Conservation (phyloP, 352 stramenopile species). For the Globisporangium splendens region DNA sequence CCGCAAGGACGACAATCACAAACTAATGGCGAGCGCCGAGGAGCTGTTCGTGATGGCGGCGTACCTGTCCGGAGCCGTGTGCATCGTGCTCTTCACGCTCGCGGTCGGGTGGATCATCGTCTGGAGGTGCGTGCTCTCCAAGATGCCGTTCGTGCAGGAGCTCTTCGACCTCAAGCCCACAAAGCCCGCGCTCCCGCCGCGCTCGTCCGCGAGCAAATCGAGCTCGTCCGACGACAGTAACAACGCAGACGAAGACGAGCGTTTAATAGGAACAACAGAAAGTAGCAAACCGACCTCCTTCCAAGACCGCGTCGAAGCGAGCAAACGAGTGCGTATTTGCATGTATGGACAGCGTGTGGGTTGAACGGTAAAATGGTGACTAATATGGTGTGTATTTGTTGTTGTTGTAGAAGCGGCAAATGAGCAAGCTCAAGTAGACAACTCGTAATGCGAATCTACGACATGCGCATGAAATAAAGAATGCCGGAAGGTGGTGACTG, state of each 20-base stretch:
- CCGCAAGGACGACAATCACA: neutral
- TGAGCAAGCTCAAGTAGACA: conserved; percentile 19
- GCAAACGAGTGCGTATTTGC: conserved; percentile 44
- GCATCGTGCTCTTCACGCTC: conserved; percentile 81
- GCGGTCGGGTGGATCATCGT: conserved; percentile 75
- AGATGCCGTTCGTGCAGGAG: conserved; percentile 82
- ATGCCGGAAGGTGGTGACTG: neutral
- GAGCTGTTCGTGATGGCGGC: conserved; percentile 57
- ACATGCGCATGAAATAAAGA: neutral
- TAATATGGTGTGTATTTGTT: conserved; percentile 3
- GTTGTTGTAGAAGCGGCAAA: conserved; percentile 45
- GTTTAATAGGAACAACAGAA: conserved; percentile 5
- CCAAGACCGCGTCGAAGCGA: conserved; percentile 64
- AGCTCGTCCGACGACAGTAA: conserved; percentile 25
- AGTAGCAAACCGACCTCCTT: conserved; percentile 45
- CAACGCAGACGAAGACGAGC: conserved; percentile 9
- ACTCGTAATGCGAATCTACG: neutral
- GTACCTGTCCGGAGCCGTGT: conserved; percentile 72
- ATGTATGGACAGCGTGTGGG: neutral
- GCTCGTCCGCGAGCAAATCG: conserved; percentile 7
- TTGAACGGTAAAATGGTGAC: neutral
- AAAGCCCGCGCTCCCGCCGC: conserved; percentile 18
- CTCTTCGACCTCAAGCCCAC: conserved; percentile 81
- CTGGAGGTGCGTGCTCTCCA: conserved; percentile 81
- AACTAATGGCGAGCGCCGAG: conserved; percentile 10